A percentile compares a stretch with the other conserved stretches of the same genome.
These are phyloP conservation scores for Dunaliella sp. DNA, from an alignment of 139 green algal species.

Conservation along the genomic window DNA sequence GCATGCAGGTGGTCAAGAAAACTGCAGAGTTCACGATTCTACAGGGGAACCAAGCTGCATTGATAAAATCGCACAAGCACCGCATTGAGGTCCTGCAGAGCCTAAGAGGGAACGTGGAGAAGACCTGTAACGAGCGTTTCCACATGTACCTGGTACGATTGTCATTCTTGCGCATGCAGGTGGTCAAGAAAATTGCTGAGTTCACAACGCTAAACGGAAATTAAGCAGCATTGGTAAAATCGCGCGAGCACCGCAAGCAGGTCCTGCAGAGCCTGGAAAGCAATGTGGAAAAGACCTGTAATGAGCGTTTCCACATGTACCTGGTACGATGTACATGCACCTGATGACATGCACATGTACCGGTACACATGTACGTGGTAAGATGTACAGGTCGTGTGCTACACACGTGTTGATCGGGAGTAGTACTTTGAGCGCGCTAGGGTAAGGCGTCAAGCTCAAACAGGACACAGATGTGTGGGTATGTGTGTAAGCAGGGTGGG, in stretches of 20 bases:
- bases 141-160: neutral
- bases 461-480: too few relatives aligned
- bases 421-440: too few relatives aligned
- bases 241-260: neutral
- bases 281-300: neutral
- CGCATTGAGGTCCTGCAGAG: neutral
- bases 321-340: too few relatives aligned
- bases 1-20: neutral
- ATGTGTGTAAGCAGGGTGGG: too few relatives aligned
- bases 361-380: too few relatives aligned
- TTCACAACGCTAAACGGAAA: too few relatives aligned
- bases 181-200: too few relatives aligned
- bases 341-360: too few relatives aligned
- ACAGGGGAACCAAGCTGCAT: neutral
- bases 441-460: too few relatives aligned
- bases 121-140: neutral
- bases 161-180: too few relatives aligned
- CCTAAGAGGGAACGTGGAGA: neutral
- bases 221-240: neutral
- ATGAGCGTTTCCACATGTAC: neutral
- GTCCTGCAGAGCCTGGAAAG: neutral
- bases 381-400: too few relatives aligned
- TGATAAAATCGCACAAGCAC: neutral
- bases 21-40: neutral
- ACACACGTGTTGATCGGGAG: too few relatives aligned